phyloP scores from a whole-genome alignment of 345 rosid genomes.

The Gossypioides kirkii region DNA sequence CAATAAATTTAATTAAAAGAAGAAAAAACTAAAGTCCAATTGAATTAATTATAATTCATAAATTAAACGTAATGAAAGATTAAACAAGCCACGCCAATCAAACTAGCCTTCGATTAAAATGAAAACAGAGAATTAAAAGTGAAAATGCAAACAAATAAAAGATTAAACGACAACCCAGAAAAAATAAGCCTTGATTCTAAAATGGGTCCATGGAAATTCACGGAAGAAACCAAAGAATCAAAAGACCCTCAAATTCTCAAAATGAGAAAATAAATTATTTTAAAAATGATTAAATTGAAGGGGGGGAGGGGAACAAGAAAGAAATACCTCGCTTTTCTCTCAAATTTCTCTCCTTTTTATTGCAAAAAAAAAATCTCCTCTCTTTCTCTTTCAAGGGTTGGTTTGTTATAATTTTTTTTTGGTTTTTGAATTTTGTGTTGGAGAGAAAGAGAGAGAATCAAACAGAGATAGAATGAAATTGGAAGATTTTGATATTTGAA shows the following conservation, averaged over 20 bases:
- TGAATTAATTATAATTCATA: neutral
- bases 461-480: slow-evolving; percentile 8
- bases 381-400: slow-evolving; percentile 11
- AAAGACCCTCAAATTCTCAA: slow-evolving; percentile 12
- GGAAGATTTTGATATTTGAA: neutral
- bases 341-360: slow-evolving; percentile 1
- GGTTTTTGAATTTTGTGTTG: neutral
- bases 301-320: too few species aligned
- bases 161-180: slow-evolving; percentile 15
- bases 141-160: neutral
- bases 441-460: slow-evolving; percentile 15
- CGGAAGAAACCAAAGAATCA: slow-evolving; percentile 2
- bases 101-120: slow-evolving; percentile 33
- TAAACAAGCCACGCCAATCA: slow-evolving; percentile 27
- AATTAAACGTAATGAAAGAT: neutral
- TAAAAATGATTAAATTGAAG: too few species aligned
- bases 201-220: neutral
- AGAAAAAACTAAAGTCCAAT: neutral
- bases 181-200: neutral
- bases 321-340: slow-evolving; percentile 26
- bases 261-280: too few species aligned
- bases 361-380: neutral
- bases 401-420: neutral
- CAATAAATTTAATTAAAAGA: neutral
- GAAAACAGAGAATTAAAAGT: slow-evolving; percentile 1